phyloP scores from a whole-genome alignment of 495 filamentous ascomycete genomes.

The Chaetomium tenue region DNA sequence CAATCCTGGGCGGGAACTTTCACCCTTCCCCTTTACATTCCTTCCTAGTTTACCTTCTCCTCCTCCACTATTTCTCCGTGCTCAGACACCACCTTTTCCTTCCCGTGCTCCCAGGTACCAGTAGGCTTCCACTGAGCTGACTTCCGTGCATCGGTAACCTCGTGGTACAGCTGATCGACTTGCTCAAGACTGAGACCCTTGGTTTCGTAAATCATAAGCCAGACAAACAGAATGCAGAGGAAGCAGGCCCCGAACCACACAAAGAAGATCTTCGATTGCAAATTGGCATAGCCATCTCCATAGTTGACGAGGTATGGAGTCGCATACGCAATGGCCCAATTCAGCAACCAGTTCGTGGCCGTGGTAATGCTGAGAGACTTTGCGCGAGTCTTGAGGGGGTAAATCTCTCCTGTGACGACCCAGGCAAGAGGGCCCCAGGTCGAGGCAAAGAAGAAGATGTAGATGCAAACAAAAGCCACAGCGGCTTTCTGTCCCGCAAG shows the following conservation, averaged over 20 bases:
- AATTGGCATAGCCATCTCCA: slow-evolving; percentile 65
- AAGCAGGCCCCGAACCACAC: slow-evolving; percentile 76
- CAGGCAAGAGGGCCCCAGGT: slow-evolving; percentile 71
- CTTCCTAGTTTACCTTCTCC: no score
- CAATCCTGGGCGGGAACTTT: no score
- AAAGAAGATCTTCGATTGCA: slow-evolving; percentile 76
- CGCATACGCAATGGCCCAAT: slow-evolving; percentile 73
- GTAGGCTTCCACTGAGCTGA: neutral
- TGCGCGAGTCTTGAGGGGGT: slow-evolving; percentile 69
- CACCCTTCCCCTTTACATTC: no score
- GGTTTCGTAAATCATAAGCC: slow-evolving; percentile 77
- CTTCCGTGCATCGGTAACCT: slow-evolving; percentile 28
- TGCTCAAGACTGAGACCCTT: slow-evolving; percentile 81
- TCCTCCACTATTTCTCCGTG: neutral
- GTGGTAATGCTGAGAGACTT: slow-evolving; percentile 72
- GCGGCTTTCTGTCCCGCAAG: slow-evolving; percentile 60
- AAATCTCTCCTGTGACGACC: slow-evolving; percentile 75
- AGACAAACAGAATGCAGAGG: slow-evolving; percentile 70
- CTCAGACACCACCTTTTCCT: neutral
- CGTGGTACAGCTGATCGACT: slow-evolving; percentile 75
- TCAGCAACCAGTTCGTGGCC: slow-evolving; percentile 71
- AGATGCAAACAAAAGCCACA: slow-evolving; percentile 70
- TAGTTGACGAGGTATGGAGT: slow-evolving; percentile 75
- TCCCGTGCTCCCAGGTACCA: neutral
- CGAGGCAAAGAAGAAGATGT: slow-evolving; percentile 76